A percentile compares a stretch with the other conserved stretches of the same genome.
Conservation (phyloP, 768 basidiomycete species). For the Pleurotus pulmonarius region DNA sequence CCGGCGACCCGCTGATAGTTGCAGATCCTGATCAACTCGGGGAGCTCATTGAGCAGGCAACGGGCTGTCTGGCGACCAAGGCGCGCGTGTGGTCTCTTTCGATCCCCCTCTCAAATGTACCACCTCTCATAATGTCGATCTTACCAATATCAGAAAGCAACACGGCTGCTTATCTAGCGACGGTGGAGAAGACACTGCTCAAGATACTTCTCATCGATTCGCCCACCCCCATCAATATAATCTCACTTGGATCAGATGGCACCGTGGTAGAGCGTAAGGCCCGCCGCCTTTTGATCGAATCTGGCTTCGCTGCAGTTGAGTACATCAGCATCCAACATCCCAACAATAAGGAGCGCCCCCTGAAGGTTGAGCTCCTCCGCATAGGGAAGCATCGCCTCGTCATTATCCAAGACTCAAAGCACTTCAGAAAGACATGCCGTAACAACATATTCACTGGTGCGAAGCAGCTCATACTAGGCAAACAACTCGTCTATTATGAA, state of each 20-base stretch:
- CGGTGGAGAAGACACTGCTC: too few relatives aligned
- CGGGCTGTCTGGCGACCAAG: too few relatives aligned
- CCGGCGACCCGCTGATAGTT: background rate
- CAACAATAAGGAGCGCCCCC: background rate
- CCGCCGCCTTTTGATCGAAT: too few relatives aligned
- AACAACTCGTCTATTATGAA: slow-evolving; percentile 14
- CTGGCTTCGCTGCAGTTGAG: background rate
- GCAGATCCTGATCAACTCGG: background rate
- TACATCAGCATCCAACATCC: background rate
- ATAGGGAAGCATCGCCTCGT: slow-evolving; percentile 8
- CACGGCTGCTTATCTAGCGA: too few relatives aligned
- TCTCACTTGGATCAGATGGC: too few relatives aligned
- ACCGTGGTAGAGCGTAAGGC: too few relatives aligned
- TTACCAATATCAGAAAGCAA: too few relatives aligned
- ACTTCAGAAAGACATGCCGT: slow-evolving; percentile 27
- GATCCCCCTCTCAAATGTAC: too few relatives aligned
- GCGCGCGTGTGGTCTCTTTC: too few relatives aligned
- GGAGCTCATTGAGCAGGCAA: background rate
- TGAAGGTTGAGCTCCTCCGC: background rate
- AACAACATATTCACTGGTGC: slow-evolving; percentile 33
- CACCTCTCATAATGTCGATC: too few relatives aligned
- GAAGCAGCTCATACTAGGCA: slow-evolving; percentile 18
- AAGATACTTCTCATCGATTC: too few relatives aligned
- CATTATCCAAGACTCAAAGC: slow-evolving; percentile 34
- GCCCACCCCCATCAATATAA: too few relatives aligned